These are phyloP conservation scores for Trifolium pratense DNA, from an alignment of 306 rosid species.

Conservation along the genomic window DNA sequence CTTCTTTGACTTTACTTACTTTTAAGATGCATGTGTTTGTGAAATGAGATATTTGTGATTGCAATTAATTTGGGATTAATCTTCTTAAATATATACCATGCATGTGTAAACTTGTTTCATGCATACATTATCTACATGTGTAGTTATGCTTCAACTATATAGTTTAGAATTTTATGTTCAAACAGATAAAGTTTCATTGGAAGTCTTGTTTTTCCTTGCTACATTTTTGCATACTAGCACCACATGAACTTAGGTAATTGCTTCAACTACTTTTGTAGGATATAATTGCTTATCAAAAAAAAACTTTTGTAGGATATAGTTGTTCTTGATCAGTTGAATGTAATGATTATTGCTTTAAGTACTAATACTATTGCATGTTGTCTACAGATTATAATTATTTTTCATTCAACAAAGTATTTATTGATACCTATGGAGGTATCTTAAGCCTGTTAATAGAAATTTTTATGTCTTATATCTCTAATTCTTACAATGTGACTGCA, in stretches of 20 bases:
- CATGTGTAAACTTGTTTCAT: neutral
- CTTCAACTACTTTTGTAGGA: too few species aligned
- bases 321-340: too few species aligned
- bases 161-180: too few species aligned
- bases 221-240: neutral
- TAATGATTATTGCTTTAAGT: too few species aligned
- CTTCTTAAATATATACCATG: neutral
- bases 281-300: too few species aligned
- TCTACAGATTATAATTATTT: too few species aligned
- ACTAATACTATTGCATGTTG: too few species aligned
- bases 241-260: neutral
- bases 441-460: neutral
- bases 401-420: too few species aligned
- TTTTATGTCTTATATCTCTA: conserved; percentile 26
- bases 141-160: neutral
- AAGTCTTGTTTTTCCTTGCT: neutral
- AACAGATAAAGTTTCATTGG: neutral
- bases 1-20: conserved; percentile 9
- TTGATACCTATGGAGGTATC: too few species aligned
- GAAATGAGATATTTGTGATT: conserved; percentile 27
- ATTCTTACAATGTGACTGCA: neutral
- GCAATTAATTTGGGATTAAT: neutral
- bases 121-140: neutral
- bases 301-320: too few species aligned
- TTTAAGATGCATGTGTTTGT: conserved; percentile 24